Conservation (phyloP, 805 yeast genomes). For the Candida railenensis region DNA sequence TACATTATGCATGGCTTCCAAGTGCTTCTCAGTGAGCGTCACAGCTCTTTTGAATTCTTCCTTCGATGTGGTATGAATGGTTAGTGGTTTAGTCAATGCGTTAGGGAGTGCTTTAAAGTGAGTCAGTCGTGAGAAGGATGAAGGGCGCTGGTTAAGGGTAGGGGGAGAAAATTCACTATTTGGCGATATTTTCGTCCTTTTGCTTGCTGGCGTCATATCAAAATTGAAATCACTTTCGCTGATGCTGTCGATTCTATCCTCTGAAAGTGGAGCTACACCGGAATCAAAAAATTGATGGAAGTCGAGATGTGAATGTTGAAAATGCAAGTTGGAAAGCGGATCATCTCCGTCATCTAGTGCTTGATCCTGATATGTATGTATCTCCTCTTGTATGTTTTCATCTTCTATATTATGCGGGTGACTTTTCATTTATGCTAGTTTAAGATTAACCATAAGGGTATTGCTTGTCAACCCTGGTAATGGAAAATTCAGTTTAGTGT, state of each 20-base stretch:
- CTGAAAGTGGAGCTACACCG: neutral
- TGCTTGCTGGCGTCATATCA: neutral
- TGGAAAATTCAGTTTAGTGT: too few species aligned
- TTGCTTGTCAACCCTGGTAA: too few species aligned
- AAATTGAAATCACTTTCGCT: neutral
- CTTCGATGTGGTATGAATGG: neutral
- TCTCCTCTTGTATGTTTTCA: neutral
- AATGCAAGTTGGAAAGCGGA: neutral
- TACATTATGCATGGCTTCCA: slow-evolving; percentile 1
- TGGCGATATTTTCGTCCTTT: neutral
- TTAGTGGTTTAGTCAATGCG: neutral
- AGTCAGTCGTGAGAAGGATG: neutral
- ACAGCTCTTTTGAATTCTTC: neutral
- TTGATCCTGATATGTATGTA: too few species aligned
- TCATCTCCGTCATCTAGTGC: neutral
- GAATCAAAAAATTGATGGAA: neutral
- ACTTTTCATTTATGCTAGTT: too few species aligned
- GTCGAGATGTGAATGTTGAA: neutral
- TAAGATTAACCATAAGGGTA: too few species aligned
- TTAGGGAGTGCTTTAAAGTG: neutral
- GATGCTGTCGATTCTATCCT: neutral
- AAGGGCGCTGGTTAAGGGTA: neutral
- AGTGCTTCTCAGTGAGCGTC: neutral
- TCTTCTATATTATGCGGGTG: neutral
- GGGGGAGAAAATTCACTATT: neutral